These are phyloP conservation scores for Volvox carteri DNA, from an alignment of 163 green algal species.

Conservation along the genomic window DNA sequence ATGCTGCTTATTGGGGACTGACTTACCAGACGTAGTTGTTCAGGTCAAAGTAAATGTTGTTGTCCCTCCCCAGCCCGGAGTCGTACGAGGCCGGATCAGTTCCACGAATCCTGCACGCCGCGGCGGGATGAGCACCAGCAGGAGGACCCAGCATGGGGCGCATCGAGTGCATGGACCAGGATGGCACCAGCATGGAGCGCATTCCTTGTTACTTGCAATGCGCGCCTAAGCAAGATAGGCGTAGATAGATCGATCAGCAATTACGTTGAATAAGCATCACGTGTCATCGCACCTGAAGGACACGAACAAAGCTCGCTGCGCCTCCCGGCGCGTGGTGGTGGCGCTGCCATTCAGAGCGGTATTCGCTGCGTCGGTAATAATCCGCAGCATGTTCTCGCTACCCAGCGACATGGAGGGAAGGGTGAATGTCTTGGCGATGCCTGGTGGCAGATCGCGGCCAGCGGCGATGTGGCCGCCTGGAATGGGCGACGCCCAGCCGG, in stretches of 20 bases:
- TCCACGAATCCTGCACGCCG: not conserved
- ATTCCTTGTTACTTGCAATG: no score
- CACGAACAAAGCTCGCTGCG: not conserved
- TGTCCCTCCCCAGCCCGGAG: not conserved
- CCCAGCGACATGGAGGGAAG: not conserved
- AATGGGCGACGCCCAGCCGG: constrained; percentile 7
- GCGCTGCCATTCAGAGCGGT: not conserved
- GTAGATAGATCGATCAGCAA: no score
- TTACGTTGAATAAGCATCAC: no score
- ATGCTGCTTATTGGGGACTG: no score
- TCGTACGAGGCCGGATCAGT: not conserved
- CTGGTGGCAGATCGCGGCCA: not conserved
- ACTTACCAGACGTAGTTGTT: not conserved
- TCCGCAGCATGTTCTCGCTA: constrained; percentile 24
- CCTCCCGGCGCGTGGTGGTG: not conserved
- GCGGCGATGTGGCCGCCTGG: not conserved
- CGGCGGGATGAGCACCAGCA: no score
- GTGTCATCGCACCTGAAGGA: constrained; percentile 23
- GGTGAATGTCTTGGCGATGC: not conserved
- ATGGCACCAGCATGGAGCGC: no score
- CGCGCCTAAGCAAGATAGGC: no score
- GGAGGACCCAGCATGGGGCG: no score
- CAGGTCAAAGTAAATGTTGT: not conserved
- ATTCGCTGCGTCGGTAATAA: not conserved
- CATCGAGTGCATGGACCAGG: not conserved